A percentile compares a stretch with the other conserved stretches of the same genome.
phyloP scores from a whole-genome alignment of 169 alveolate species.

The Plasmodium yoelii region DNA sequence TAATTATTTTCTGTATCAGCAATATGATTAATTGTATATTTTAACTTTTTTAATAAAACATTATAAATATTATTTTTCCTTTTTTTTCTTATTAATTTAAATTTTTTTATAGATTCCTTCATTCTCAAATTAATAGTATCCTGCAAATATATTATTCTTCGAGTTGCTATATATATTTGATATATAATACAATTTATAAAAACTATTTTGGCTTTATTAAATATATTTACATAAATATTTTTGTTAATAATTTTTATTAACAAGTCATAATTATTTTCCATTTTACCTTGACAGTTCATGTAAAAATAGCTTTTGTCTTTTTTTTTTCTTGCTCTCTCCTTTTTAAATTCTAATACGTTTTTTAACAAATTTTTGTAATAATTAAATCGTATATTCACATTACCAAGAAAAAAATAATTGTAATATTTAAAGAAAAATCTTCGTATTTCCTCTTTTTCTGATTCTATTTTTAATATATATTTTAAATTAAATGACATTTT shows the following conservation, averaged over 20 bases:
- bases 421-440: neutral
- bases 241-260: conserved; percentile 7
- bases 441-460: neutral
- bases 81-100: conserved; percentile 12
- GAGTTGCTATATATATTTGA: conserved; percentile 26
- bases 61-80: conserved; percentile 1
- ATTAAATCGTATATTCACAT: conserved; percentile 5
- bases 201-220: conserved; percentile 23
- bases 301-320: neutral
- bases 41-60: conserved; percentile 1
- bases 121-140: neutral
- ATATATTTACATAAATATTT: conserved; percentile 15
- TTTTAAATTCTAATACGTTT: conserved; percentile 13
- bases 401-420: conserved; percentile 21
- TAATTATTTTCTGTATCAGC: neutral
- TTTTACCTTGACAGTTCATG: neutral
- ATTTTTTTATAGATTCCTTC: neutral
- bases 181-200: conserved; percentile 30
- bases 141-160: conserved; percentile 15
- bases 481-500: neutral
- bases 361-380: conserved; percentile 6
- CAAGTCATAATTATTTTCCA: conserved; percentile 3
- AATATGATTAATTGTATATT: neutral
- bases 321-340: neutral
- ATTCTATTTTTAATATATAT: conserved; percentile 14